Evolutionary conservation across 306 rosid genomes (phyloP), one percentile per base, ranked within the genome.

Genomic region (Calophaca sinica): DNA sequence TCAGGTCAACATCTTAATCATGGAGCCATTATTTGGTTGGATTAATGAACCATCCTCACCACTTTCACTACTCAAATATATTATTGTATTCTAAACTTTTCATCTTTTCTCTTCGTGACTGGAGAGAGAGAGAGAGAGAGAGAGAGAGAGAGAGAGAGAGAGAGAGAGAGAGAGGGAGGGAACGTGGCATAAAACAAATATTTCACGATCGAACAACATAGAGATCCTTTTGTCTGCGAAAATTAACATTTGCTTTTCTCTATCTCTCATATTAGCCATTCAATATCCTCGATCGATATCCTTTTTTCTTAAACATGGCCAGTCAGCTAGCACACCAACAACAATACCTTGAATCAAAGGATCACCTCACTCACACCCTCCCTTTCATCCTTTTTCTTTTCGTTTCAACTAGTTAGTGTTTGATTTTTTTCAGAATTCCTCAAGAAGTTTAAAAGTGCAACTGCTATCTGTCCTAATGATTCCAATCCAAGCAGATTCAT

Each of bases 1-100:
- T 80, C 70, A 84, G 96, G 92, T 91, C 96, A 70, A 84, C 88
- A 88, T 85, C 93, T 70, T 81, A 84, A 84, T 91, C 90, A 89
- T 88, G 76, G 86, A 86, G 67, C 46, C 86, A 88, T 89, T 81
- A 89, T 87, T 87, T 85, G 86, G 81, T 76, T 86, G 72, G 81
- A 84, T 70, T 65, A 82, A 76, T 57, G 74, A 81, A 79, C 78
- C 87, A 81, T 76, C 76, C 76, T 74, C 76, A 9, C 73, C 84
- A 73, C 78, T 83, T 81, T 83, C 61, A 74, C 76, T 87, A 70
- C 74, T 78, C 39, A 63, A 9, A 60, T 7, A 20, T 35, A 35
- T 33, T 12, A 13, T 63, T 79, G 62, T 82, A 15, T 54, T 75
- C 55, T 62, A 55, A n/a, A 51, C 49, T 69, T 59, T 52, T 57